Evolutionary conservation across 768 basidiomycete genomes (phyloP).

Genomic region (Gloeostereum incarnatum): DNA sequence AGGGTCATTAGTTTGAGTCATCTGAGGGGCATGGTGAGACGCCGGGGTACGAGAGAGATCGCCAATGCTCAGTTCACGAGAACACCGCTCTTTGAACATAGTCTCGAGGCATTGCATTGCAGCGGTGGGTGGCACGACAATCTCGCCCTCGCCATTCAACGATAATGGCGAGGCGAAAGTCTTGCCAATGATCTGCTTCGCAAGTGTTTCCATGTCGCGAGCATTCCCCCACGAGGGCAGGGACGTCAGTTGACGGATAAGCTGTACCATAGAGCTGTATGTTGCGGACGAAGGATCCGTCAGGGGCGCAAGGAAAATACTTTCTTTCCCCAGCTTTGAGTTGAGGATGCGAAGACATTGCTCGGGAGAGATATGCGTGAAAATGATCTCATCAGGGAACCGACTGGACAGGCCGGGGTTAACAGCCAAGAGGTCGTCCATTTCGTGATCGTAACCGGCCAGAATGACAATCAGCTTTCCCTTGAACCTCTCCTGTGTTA

Average conservation of each 20-base stretch:
- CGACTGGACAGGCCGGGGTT: constrained; percentile 62
- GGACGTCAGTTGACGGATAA: constrained; percentile 29
- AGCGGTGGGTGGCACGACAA: constrained; percentile 13
- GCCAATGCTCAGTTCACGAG: background rate
- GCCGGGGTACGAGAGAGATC: background rate
- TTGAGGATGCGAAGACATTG: constrained; percentile 41
- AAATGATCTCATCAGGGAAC: constrained; percentile 51
- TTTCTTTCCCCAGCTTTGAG: constrained; percentile 34
- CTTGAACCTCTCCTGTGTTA: constrained; percentile 50
- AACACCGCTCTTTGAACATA: constrained; percentile 11
- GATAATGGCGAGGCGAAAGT: constrained; percentile 24
- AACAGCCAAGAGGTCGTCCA: constrained; percentile 47
- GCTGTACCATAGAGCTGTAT: constrained; percentile 25
- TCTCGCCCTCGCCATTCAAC: constrained; percentile 7
- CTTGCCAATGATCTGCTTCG: constrained; percentile 33
- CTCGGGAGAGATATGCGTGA: constrained; percentile 39
- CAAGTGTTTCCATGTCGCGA: constrained; percentile 47
- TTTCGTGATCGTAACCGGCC: constrained; percentile 63
- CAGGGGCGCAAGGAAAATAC: constrained; percentile 28
- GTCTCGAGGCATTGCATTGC: constrained; percentile 17
- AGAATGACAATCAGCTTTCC: constrained; percentile 57
- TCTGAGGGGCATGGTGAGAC: too few species aligned
- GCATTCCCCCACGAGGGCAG: constrained; percentile 63
- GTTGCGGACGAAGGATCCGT: constrained; percentile 16
- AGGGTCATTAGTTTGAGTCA: constrained; percentile 1